A percentile compares a stretch with the other conserved stretches of the same genome.
Conservation (phyloP, 2,329 filamentous ascomycete species). For the Colletotrichum aenigma region DNA sequence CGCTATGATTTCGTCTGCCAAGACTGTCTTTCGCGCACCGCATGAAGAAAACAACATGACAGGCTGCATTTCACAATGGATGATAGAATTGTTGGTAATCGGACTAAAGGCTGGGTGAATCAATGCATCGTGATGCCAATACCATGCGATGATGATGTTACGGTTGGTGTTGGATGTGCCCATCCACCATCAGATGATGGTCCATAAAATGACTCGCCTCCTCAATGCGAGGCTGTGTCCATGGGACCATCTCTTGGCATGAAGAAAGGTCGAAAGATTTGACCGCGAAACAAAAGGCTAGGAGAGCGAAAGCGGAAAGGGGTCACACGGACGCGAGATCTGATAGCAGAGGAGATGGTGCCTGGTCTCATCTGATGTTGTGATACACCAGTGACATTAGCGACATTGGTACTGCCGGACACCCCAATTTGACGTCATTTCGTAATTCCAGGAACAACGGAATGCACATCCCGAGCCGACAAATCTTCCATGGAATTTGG, state of each 20-base stretch:
- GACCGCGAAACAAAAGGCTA: neutral
- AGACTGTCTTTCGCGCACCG: neutral
- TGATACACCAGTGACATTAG: slow-evolving; percentile 1
- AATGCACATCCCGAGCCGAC: neutral
- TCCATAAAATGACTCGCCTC: neutral
- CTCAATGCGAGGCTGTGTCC: neutral
- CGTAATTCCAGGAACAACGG: neutral
- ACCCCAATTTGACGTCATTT: neutral
- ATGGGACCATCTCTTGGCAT: neutral
- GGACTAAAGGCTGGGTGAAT: neutral
- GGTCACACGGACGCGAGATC: neutral
- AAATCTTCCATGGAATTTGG: neutral
- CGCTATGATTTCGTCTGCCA: neutral
- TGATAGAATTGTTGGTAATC: neutral
- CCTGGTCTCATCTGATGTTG: slow-evolving; percentile 13
- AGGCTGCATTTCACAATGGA: neutral
- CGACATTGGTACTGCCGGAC: neutral
- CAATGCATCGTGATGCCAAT: neutral
- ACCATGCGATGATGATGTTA: slow-evolving; percentile 1
- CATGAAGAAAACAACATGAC: neutral
- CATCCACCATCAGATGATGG: neutral
- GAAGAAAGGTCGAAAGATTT: neutral
- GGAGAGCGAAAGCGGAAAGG: neutral
- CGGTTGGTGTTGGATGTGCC: neutral
- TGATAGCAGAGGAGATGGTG: neutral